Base-by-base conservation (phyloP, 2,329 filamentous ascomycete genomes). In the Amesomyces nigricolor region DNA sequence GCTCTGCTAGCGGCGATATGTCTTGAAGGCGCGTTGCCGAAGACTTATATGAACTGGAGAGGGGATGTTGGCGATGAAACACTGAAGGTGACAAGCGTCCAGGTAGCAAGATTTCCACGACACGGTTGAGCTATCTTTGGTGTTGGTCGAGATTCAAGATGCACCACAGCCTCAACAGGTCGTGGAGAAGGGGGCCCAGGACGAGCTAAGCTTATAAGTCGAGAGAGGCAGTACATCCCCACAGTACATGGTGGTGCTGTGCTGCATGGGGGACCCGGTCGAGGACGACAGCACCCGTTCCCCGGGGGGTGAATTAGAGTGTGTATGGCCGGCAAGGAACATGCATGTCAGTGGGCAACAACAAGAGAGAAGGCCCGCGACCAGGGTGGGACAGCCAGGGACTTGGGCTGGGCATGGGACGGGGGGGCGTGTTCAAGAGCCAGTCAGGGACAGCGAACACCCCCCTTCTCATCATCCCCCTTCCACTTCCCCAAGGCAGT, bases 61-160 rank as follows among this genome's bases (percentile, higher is more conserved):
- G 10, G 47, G 17, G 32, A 55, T 45, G 53, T 50, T 51, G 57
- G 47, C 47, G 54, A 54, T 54, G 51, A 53, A 43, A 26, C 47
- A 50, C 26, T 50, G 37, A 47, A 47, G 45, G 47, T 45, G 50
- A 37, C 32, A 38, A 54, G 54, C 42, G 57, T 55, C 55, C 54
- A 64, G 63, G 63, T 64, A 62, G 48, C 55, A 58, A 62, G 58
- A 62, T 63, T 58, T 59, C 44, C 7, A 57, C 30, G 29, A 57
- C 53, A 47, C 49, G 55, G 51, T 55, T 46, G 40, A 54, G 59
- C 63, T 64, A 64, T 64, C 60, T 64, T 64, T 63, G 63, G 61
- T 56, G 39, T 51, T 55, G 52, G 49, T 60, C 47, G 54, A 59
- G 57, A 47, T 48, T 60, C 46, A 45, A 58, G 54, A 61, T 54